phyloP scores from a whole-genome alignment of 805 yeast genomes.

The Kodamaea nitidulidarum region DNA sequence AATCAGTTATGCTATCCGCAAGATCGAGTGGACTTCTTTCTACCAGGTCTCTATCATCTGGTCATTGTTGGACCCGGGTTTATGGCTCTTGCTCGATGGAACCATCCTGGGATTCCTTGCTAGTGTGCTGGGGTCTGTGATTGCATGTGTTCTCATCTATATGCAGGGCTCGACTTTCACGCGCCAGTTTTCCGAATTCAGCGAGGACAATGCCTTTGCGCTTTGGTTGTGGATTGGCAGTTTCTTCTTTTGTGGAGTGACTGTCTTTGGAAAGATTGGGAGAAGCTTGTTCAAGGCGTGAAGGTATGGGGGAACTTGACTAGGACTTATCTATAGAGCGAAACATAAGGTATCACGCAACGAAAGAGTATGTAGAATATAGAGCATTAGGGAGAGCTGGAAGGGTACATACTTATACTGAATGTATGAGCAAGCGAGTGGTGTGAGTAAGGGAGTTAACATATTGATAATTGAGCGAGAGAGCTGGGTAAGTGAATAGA shows the following conservation, averaged over 20 bases:
- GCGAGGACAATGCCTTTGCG: conserved; percentile 32
- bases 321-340: conserved; percentile 1
- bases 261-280: conserved; percentile 68
- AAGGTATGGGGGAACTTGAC: no score
- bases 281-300: conserved; percentile 40
- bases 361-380: no score
- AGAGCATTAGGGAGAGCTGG: no score
- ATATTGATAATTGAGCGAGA: no score
- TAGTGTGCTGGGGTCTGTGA: conserved; percentile 27
- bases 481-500: no score
- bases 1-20: conserved; percentile 64
- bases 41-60: conserved; percentile 63
- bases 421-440: no score
- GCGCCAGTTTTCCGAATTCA: conserved; percentile 12
- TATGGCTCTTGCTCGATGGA: conserved; percentile 66
- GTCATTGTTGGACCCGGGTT: conserved; percentile 57
- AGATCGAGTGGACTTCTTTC: conserved; percentile 63
- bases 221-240: conserved; percentile 54
- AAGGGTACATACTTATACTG: no score
- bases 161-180: conserved; percentile 23
- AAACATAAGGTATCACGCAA: no score
- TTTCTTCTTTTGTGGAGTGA: conserved; percentile 61
- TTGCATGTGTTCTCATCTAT: conserved; percentile 31
- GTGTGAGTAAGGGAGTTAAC: no score
- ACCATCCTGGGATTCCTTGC: conserved; percentile 50